Conservation (phyloP, 768 basidiomycete species). For the Sistotremastrum niveocremeum region DNA sequence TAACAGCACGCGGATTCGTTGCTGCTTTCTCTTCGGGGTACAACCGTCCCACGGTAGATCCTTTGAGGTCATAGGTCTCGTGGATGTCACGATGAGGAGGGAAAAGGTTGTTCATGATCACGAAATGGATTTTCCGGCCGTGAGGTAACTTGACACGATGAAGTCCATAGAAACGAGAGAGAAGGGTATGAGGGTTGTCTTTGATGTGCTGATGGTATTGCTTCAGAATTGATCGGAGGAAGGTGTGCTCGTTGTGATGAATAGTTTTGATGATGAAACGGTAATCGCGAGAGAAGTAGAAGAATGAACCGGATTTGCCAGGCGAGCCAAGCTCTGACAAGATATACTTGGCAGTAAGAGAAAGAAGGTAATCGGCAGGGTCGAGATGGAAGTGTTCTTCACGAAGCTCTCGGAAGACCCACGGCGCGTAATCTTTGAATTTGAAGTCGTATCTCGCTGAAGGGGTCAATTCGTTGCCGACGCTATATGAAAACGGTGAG, state of each 20-base stretch:
- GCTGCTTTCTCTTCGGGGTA: constrained; percentile 72
- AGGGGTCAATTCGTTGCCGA: constrained; percentile 96
- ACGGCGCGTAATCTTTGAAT: constrained; percentile 98
- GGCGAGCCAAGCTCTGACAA: constrained; percentile 95
- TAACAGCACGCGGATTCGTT: constrained; percentile 73
- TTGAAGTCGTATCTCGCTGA: constrained; percentile 99
- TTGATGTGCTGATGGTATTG: constrained; percentile 78
- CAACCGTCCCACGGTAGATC: constrained; percentile 78
- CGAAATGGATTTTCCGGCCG: constrained; percentile 94
- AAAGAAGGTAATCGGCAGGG: constrained; percentile 94
- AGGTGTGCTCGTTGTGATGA: constrained; percentile 87
- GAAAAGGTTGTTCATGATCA: constrained; percentile 99
- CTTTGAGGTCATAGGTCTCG: constrained; percentile 96
- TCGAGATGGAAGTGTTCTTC: constrained; percentile 93
- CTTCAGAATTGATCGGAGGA: constrained; percentile 71
- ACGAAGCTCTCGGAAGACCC: constrained; percentile 91
- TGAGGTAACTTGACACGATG: constrained; percentile 94
- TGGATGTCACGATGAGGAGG: constrained; percentile 95
- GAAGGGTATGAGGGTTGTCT: constrained; percentile 82
- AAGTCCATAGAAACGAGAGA: constrained; percentile 92
- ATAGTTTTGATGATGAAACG: constrained; percentile 99
- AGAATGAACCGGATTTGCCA: constrained; percentile 97
- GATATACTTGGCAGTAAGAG: constrained; percentile 94
- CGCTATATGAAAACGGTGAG: constrained; percentile 27
- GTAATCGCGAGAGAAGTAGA: constrained; percentile 98